Evolutionary conservation across 2,329 filamentous ascomycete species (phyloP), one percentile per base, ranked within the genome.

Genomic region (Aspergillus ochraceus): DNA sequence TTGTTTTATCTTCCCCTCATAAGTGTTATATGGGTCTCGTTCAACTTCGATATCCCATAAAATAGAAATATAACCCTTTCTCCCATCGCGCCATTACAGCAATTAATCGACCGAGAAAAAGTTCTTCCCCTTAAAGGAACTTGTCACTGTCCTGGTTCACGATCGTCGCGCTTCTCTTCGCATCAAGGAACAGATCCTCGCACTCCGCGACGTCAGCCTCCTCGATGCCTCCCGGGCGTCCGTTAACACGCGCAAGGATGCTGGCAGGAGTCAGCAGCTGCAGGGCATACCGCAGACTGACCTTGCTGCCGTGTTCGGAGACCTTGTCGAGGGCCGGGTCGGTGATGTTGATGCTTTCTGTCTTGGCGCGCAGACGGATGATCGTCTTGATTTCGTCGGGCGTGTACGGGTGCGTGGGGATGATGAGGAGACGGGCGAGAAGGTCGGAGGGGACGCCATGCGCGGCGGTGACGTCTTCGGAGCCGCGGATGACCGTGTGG

Each of bases 371-470:
- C 69, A 96, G 88, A 66, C 88, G 86, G 69, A 98, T 89, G 76
- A 99, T 99, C 62, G 88, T 88, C 80, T 92, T 92, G 76, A 99
- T 96, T 80, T 99, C 95, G 17, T 92, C 87, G 47, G 88, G 86
- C 62, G 88, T 86, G 80, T 98, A 99, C 11, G 92, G 88, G 68
- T 92, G 90, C 19, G 95, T 99, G 49, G 95, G 95, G 71, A 99
- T 89, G 79, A 99, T 98, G 73, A 99, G 90, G 57, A 99, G 87
- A 61, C 95, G 92, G 57, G 91, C 90, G 57, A 99, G 85, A 68
- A 99, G 92, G 77, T 99, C 95, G 10, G 94, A 87, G 17, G 95
- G 95, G 68, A 99, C 89, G 72, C 95, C 95, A 79, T 99, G 95
- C 4, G 95, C 91, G 58, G 92, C 92, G 68, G 90, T 84, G 72